Evolutionary conservation across 2,329 filamentous ascomycete species (phyloP).

Genomic region (Ceratocystis diversiconidia): DNA sequence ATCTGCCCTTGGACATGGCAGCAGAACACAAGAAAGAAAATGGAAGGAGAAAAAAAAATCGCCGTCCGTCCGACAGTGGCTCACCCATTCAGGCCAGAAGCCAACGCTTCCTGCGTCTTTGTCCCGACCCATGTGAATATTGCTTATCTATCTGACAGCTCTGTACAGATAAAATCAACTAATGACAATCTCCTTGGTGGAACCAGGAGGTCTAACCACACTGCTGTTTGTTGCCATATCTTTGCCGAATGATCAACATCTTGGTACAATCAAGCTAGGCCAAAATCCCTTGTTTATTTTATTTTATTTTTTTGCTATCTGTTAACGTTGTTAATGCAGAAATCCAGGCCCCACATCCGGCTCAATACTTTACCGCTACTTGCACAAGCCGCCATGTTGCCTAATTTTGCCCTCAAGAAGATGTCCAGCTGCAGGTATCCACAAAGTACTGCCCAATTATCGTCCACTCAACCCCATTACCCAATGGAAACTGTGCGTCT

Average conservation of each 20-base stretch:
- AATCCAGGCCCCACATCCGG: neutral
- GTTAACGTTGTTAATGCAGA: neutral
- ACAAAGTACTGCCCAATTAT: constrained; percentile 10
- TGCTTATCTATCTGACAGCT: constrained; percentile 13
- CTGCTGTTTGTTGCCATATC: constrained; percentile 12
- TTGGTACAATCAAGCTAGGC: neutral
- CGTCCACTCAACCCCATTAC: constrained; percentile 8
- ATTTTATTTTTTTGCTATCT: too few species aligned
- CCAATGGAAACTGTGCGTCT: constrained; percentile 11
- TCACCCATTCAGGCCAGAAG: neutral
- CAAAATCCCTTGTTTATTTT: neutral
- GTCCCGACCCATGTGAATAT: neutral
- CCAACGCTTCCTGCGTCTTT: neutral
- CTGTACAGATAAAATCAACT: constrained; percentile 17
- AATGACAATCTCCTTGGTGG: constrained; percentile 15
- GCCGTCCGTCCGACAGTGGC: neutral
- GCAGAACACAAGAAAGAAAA: too few species aligned
- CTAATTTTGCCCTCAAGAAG: neutral
- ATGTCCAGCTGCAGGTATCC: neutral
- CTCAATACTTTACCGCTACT: constrained; percentile 4
- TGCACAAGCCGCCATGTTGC: neutral
- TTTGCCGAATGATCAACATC: neutral
- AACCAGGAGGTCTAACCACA: constrained; percentile 10
- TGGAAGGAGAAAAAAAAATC: too few species aligned
- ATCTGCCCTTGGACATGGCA: too few species aligned